Conservation (phyloP, 78 protist genomes). For the slime mould (Dictyostelium discoideum) region dicty_2.7 NC_007088.5:7365501-7366000, state of each 20-base stretch:
- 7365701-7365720: neutral
- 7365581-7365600: neutral
- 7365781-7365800: neutral
- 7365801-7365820: neutral
- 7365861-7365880: neutral
- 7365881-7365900: neutral
- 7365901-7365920: neutral
- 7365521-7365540: conserved; percentile 12
- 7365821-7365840: conserved; percentile 3
- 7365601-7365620: conserved; percentile 33
- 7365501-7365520: neutral
- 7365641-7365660: neutral
- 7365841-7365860: neutral
- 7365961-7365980: neutral
- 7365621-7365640: neutral
- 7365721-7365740: conserved; percentile 3
- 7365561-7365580: neutral
- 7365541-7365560: conserved; percentile 19
- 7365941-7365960: neutral
- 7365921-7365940: neutral
- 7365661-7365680: conserved; percentile 12
- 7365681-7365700: conserved; percentile 49
- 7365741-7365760: conserved; percentile 8
- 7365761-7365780: neutral
- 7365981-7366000: neutral